A percentile compares a stretch with the other conserved stretches of the same genome.
Conservation (phyloP, 257 asterid genomes). For the Salvia miltiorrhiza region DNA sequence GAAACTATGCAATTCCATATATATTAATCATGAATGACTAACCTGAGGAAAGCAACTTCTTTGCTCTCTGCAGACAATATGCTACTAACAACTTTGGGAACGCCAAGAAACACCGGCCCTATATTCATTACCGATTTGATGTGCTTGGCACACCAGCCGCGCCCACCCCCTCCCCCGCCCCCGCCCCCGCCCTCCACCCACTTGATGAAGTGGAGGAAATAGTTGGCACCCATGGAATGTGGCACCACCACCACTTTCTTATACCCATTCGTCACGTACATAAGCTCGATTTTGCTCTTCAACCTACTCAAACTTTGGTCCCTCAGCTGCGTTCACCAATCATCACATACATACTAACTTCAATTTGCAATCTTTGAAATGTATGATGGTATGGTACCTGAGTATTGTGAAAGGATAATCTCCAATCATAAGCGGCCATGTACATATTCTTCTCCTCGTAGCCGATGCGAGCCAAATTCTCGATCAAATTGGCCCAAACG, state of each 20-base stretch:
- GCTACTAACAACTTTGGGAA: conserved; percentile 66
- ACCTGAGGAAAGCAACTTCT: conserved; percentile 84
- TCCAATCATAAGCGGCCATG: conserved; percentile 98
- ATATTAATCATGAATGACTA: background rate
- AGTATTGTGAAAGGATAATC: conserved; percentile 84
- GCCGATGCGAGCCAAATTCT: conserved; percentile 88
- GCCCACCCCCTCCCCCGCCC: conserved; percentile 92
- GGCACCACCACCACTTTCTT: conserved; percentile 93
- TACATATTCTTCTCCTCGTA: conserved; percentile 87
- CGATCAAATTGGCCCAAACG: conserved; percentile 86
- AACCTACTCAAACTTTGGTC: conserved; percentile 77
- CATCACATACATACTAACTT: background rate
- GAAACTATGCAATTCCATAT: background rate
- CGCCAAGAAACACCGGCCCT: conserved; percentile 85
- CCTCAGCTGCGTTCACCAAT: conserved; percentile 55
- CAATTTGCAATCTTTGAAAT: too few species aligned
- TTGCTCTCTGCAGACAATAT: conserved; percentile 82
- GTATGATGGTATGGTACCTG: conserved; percentile 53
- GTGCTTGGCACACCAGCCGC: conserved; percentile 82
- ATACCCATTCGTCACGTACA: conserved; percentile 63
- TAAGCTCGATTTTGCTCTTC: conserved; percentile 90
- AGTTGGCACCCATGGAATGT: conserved; percentile 89
- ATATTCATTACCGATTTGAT: conserved; percentile 81
- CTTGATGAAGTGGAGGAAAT: conserved; percentile 84
- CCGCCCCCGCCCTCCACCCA: conserved; percentile 90